Evolutionary conservation across 2,329 filamentous ascomycete genomes (phyloP), one percentile per base, ranked within the genome.

Genomic region (Claviceps purpurea): DNA sequence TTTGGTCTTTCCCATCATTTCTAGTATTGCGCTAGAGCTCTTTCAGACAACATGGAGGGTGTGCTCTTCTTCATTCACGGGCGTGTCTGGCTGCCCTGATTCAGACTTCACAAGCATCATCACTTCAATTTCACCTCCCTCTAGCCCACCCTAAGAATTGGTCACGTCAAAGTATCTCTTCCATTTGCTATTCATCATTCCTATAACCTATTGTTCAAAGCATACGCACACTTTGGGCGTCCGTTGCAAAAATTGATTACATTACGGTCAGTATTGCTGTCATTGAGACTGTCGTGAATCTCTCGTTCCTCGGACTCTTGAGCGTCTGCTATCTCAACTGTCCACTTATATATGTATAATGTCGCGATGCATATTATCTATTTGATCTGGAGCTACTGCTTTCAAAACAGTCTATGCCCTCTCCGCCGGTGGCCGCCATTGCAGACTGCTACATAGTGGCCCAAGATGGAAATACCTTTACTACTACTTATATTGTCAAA

Each of bases 381-480:
- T 46, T 45, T 44, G 4, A 24, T 7, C n/a, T 20, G 45, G 34
- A 18, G 26, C 5, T 2, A 18, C 13, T 13, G 20, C 26, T 16
- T 20, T 16, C n/a, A 11, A n/a, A 14, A 16, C 6, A 16, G 6
- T 13, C 7, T 18, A 38, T 5, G 18, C 18, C 11, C 10, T 38
- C 11, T 22, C 6, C 14, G 10, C 37, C n/a, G 3, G n/a, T 26
- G 22, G 43, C n/a, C 13, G 11, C 8, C 22, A 6, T 18, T 26
- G 8, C 24, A 26, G n/a, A 13, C 22, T 47, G n/a, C 37, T 20
- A 43, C 37, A 13, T 14, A 24, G n/a, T 20, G 8, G 24, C 16
- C 24, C 22, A 50, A 43, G 22, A 58, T 58, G 57, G 34, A 52
- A n/a, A 41, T 48, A 34, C 37, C 46, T 50, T 38, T 37, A 5